Evolutionary conservation across 768 basidiomycete genomes (phyloP).

Genomic region (Tylopilus sp.): DNA sequence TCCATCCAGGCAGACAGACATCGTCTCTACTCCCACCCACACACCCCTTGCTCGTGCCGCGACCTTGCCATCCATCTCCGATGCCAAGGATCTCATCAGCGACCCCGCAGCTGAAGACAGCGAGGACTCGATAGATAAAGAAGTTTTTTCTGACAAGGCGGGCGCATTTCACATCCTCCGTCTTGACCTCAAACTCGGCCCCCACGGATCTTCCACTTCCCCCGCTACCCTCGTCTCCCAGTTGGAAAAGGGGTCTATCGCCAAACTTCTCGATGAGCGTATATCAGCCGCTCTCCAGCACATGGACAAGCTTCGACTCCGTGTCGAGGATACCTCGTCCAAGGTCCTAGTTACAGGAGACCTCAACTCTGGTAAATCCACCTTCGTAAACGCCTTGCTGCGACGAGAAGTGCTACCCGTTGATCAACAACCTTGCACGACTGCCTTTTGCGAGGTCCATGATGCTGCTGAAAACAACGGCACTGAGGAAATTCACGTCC

Average conservation of each 20-base stretch:
- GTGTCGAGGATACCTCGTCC: conserved; percentile 88
- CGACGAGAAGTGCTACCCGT: conserved; percentile 91
- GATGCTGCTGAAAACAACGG: conserved; percentile 80
- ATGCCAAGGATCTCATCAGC: conserved; percentile 36
- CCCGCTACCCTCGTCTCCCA: conserved; percentile 79
- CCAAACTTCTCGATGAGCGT: conserved; percentile 86
- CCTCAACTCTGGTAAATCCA: conserved; percentile 97
- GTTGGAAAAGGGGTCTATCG: conserved; percentile 90
- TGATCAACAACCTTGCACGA: conserved; percentile 97
- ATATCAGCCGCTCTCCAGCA: conserved; percentile 71
- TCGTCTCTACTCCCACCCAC: conserved; percentile 52
- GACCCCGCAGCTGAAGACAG: conserved; percentile 14
- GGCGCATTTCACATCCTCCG: conserved; percentile 85
- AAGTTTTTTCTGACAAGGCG: conserved; percentile 38
- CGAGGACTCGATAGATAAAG: conserved; percentile 28
- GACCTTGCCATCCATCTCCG: conserved; percentile 52
- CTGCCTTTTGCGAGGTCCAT: conserved; percentile 95
- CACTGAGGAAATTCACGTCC: conserved; percentile 81
- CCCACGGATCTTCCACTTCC: conserved; percentile 57
- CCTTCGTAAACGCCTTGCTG: conserved; percentile 94
- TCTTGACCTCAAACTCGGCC: conserved; percentile 89
- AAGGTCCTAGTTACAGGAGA: conserved; percentile 98
- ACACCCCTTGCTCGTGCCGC: conserved; percentile 53
- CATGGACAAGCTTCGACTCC: conserved; percentile 78
- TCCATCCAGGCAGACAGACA: conserved; percentile 61